A percentile compares a stretch with the other conserved stretches of the same genome.
Conservation (phyloP, 768 basidiomycete species). For the Amanita fuliginea region DNA sequence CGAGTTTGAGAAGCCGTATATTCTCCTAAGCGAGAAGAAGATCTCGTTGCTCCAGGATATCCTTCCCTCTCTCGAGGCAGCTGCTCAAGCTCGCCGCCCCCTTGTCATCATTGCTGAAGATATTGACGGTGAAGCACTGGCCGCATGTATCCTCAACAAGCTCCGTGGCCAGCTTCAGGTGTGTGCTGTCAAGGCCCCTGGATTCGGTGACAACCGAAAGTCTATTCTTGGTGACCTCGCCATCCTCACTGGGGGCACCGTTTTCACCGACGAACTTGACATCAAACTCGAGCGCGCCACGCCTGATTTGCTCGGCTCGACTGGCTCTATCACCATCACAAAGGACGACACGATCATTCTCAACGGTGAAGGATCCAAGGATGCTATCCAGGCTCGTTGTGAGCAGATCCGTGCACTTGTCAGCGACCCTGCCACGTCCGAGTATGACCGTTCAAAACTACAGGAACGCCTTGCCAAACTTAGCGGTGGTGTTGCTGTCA, state of each 20-base stretch:
- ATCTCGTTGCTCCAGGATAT: slow-evolving; percentile 92
- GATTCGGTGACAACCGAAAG: slow-evolving; percentile 99
- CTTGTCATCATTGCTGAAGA: slow-evolving; percentile 97
- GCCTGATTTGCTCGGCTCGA: slow-evolving; percentile 79
- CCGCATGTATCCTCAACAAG: slow-evolving; percentile 98
- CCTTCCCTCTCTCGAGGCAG: slow-evolving; percentile 79
- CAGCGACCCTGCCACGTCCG: slow-evolving; percentile 73
- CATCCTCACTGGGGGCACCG: slow-evolving; percentile 94
- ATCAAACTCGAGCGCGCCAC: slow-evolving; percentile 94
- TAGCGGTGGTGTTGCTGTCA: slow-evolving; percentile 93
- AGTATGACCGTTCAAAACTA: slow-evolving; percentile 90
- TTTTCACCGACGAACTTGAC: slow-evolving; percentile 95
- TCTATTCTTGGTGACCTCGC: slow-evolving; percentile 94
- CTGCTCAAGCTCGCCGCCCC: slow-evolving; percentile 75
- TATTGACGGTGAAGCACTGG: slow-evolving; percentile 94
- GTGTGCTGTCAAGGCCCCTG: slow-evolving; percentile 91
- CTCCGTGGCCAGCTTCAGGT: slow-evolving; percentile 96
- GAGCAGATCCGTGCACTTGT: slow-evolving; percentile 89
- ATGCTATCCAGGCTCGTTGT: slow-evolving; percentile 83
- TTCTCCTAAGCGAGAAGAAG: slow-evolving; percentile 96
- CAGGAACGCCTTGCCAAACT: slow-evolving; percentile 97
- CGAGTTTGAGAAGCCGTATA: slow-evolving; percentile 94
- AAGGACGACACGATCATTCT: slow-evolving; percentile 97
- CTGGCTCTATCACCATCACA: slow-evolving; percentile 87
- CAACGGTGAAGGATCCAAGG: slow-evolving; percentile 89